Evolutionary conservation across 2,329 filamentous ascomycete genomes (phyloP).

Genomic region (Trichoderma gracile): DNA sequence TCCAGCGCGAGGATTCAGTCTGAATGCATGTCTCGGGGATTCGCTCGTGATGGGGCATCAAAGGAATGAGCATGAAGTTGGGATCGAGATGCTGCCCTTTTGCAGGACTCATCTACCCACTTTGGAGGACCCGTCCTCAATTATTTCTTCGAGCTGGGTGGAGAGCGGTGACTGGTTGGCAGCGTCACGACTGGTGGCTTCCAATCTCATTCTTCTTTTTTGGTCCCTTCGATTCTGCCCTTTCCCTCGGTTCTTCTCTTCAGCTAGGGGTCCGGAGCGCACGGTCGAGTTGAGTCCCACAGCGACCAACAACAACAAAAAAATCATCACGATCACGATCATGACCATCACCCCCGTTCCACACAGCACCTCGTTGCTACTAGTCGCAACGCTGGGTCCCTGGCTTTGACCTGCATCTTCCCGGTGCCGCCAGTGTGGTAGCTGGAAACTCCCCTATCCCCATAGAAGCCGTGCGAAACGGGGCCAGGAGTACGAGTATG

Average conservation of each 20-base stretch:
- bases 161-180: background rate
- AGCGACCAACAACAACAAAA: background rate
- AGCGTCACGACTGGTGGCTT: background rate
- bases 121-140: background rate
- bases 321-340: too few relatives aligned
- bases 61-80: background rate
- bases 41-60: background rate
- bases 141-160: background rate
- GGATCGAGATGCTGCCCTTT: background rate
- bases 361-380: background rate
- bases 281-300: background rate
- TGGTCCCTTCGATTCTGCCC: background rate
- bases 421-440: slow-evolving; percentile 7
- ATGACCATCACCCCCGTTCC: too few relatives aligned
- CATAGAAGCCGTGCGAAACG: background rate
- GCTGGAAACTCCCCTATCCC: background rate
- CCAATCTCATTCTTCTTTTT: background rate
- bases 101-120: background rate
- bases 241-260: background rate
- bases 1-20: background rate
- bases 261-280: background rate
- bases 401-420: slow-evolving; percentile 18
- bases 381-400: background rate
- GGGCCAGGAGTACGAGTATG: background rate
- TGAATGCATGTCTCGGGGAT: background rate